A percentile compares a stretch with the other conserved stretches of the same genome.
These are phyloP conservation scores for Kwoniella newhampshirensis DNA, from an alignment of 768 basidiomycete species.

Conservation along the genomic window DNA sequence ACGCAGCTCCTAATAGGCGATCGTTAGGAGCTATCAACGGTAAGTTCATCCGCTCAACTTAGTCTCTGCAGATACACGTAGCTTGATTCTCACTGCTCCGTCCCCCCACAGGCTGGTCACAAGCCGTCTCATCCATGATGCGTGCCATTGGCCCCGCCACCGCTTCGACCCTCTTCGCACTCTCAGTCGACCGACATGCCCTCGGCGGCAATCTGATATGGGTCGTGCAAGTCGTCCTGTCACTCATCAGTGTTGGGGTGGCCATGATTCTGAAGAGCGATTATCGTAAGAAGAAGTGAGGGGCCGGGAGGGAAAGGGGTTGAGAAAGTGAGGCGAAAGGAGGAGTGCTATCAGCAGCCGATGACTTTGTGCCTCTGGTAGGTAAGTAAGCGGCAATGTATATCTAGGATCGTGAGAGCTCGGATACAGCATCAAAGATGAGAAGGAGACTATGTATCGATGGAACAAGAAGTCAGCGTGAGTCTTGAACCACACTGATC, in stretches of 20 bases:
- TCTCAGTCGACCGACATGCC: constrained; percentile 37
- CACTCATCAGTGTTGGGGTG: constrained; percentile 14
- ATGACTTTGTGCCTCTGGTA: too few species aligned
- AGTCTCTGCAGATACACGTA: too few species aligned
- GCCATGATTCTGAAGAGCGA: constrained; percentile 20
- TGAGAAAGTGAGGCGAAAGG: too few species aligned
- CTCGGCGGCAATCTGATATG: constrained; percentile 40
- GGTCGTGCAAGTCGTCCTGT: constrained; percentile 18
- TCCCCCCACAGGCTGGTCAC: constrained; percentile 28
- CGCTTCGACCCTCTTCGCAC: constrained; percentile 35
- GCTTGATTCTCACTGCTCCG: too few species aligned
- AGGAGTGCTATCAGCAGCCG: too few species aligned
- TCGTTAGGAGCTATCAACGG: constrained; percentile 42
- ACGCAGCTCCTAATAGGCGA: constrained; percentile 33
- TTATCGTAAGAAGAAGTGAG: constrained; percentile 18
- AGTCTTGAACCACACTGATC: too few species aligned
- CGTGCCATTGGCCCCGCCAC: constrained; percentile 39
- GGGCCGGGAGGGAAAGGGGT: not conserved
- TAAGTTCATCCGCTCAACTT: constrained; percentile 18
- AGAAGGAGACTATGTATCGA: too few species aligned
- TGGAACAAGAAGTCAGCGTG: too few species aligned
- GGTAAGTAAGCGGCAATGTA: too few species aligned
- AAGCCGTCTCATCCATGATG: constrained; percentile 36
- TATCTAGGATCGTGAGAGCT: too few species aligned
- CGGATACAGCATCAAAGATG: too few species aligned